Evolutionary conservation across 371 early-diverging fungal genomes (phyloP).

Genomic region (Nematocida parisii): DNA sequence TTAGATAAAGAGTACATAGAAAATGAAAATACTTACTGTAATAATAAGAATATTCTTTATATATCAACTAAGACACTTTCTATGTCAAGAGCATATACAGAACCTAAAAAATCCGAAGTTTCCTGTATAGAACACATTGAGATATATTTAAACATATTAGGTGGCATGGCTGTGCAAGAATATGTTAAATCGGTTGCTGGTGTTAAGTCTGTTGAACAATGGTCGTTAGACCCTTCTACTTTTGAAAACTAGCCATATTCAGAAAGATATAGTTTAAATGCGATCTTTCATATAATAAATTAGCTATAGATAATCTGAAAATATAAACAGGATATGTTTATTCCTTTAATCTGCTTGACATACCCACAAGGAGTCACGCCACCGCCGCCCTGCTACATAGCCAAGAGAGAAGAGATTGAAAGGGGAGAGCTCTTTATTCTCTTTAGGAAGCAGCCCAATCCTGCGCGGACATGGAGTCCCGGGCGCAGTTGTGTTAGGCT

Average conservation of each 20-base stretch:
- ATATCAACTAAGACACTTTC: slow-evolving; percentile 20
- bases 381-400: too few species aligned
- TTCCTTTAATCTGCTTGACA: too few species aligned
- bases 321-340: too few species aligned
- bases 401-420: too few species aligned
- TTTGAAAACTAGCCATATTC: not conserved
- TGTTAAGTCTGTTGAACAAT: not conserved
- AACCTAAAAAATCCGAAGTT: not conserved
- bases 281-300: too few species aligned
- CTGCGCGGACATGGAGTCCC: too few species aligned
- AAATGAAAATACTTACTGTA: not conserved
- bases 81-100: slow-evolving; percentile 1
- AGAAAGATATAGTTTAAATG: too few species aligned
- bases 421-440: too few species aligned
- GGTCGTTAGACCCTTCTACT: not conserved
- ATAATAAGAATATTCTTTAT: not conserved
- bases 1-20: not conserved
- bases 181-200: slow-evolving; percentile 8
- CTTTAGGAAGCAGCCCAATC: too few species aligned
- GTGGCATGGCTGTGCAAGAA: slow-evolving; percentile 48
- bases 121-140: not conserved
- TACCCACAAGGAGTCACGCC: too few species aligned
- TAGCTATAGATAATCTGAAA: too few species aligned
- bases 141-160: slow-evolving; percentile 41
- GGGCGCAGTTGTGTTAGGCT: too few species aligned